phyloP scores from a whole-genome alignment of 495 filamentous ascomycete species.

The Neurospora sp. region DNA sequence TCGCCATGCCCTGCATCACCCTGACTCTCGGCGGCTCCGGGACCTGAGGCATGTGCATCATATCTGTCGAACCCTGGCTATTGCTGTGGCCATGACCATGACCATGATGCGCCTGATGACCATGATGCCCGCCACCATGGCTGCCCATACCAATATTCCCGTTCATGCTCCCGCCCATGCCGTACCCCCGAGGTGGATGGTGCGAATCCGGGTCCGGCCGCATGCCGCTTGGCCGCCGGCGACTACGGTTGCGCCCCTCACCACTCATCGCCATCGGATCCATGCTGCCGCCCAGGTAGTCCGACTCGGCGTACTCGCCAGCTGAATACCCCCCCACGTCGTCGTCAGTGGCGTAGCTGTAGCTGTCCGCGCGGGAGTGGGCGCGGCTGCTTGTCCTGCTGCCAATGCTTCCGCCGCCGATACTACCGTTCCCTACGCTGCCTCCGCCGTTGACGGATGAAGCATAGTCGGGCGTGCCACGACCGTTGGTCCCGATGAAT shows the following conservation, averaged over 20 bases:
- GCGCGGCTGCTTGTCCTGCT: background rate
- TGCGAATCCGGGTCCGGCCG: slow-evolving; percentile 6
- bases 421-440: background rate
- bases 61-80: slow-evolving; percentile 5
- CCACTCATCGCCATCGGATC: slow-evolving; percentile 10
- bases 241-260: slow-evolving; percentile 3
- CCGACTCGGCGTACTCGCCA: slow-evolving; percentile 20
- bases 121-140: background rate
- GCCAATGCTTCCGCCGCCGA: slow-evolving; percentile 1
- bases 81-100: background rate
- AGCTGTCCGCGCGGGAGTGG: slow-evolving; percentile 21
- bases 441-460: background rate
- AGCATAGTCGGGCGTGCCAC: background rate
- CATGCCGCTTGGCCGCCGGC: slow-evolving; percentile 5
- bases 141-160: slow-evolving; percentile 5
- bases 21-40: slow-evolving; percentile 35
- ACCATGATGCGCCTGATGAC: background rate
- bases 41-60: slow-evolving; percentile 16
- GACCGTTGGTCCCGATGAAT: slow-evolving; percentile 3
- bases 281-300: slow-evolving; percentile 11
- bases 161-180: slow-evolving; percentile 3
- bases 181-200: slow-evolving; percentile 6
- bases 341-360: slow-evolving; percentile 12
- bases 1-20: slow-evolving; percentile 43
- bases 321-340: slow-evolving; percentile 15